Conservation (phyloP, 2,329 filamentous ascomycete genomes). For the Cadophora luteo-olivacea region DNA sequence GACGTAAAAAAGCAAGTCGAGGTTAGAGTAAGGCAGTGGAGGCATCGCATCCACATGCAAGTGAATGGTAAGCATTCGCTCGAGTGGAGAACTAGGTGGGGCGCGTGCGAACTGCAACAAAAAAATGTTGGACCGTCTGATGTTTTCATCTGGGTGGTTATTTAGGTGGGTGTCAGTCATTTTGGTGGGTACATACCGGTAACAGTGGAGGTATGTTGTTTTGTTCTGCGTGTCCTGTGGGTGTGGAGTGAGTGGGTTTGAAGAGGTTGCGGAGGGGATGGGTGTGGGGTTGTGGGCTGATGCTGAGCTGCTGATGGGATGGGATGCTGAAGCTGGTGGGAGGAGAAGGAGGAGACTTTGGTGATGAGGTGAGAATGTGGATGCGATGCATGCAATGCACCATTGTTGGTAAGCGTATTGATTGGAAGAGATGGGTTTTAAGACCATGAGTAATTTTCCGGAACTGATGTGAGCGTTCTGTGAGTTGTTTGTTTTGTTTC, state of each 20-base stretch:
- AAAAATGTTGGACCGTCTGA: not conserved
- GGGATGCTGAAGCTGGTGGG: no score
- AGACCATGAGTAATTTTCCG: not conserved
- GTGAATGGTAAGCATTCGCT: slow-evolving; percentile 6
- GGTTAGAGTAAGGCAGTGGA: no score
- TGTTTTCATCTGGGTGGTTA: not conserved
- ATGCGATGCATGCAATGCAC: not conserved
- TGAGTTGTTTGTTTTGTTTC: not conserved
- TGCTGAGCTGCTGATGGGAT: no score
- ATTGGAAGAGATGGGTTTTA: not conserved
- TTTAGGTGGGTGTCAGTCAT: not conserved
- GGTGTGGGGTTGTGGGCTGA: slow-evolving; percentile 15
- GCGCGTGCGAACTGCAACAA: slow-evolving; percentile 20
- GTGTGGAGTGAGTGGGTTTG: not conserved
- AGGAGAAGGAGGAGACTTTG: no score
- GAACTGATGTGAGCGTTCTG: not conserved
- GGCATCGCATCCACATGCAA: not conserved
- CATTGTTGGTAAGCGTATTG: not conserved
- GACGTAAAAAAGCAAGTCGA: not conserved
- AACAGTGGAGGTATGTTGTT: not conserved
- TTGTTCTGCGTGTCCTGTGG: not conserved
- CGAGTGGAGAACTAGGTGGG: slow-evolving; percentile 15
- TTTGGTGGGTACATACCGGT: no score
- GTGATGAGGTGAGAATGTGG: not conserved
- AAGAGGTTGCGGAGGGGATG: not conserved